A percentile compares a stretch with the other conserved stretches of the same genome.
phyloP scores from a whole-genome alignment of 192 early-diverging fungal species.

The Coemansia sp. region DNA sequence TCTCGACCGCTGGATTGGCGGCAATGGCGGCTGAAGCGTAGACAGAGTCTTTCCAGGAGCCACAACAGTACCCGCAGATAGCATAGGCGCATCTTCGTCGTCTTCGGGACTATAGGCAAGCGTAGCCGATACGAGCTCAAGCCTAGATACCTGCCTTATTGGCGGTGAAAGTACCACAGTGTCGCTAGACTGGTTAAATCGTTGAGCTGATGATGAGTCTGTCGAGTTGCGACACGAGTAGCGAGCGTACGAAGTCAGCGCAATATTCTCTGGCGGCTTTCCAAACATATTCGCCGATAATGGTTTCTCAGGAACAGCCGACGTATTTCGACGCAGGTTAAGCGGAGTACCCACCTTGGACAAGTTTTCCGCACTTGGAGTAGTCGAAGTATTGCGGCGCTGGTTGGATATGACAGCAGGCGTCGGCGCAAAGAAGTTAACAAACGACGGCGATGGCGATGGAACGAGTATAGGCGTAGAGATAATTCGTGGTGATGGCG shows the following conservation, averaged over 20 bases:
- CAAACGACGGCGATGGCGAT: constrained; percentile 40
- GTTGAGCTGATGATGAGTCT: constrained; percentile 19
- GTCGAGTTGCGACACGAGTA: constrained; percentile 32
- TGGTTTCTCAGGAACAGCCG: constrained; percentile 3
- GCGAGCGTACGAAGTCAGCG: constrained; percentile 21
- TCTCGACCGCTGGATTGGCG: background rate
- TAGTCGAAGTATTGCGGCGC: constrained; percentile 9
- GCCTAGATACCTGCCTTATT: constrained; percentile 19
- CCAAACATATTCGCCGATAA: background rate
- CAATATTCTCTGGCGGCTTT: constrained; percentile 25
- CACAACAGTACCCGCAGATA: constrained; percentile 20
- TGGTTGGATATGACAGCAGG: background rate
- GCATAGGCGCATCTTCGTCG: constrained; percentile 17
- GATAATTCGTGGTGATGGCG: constrained; percentile 13
- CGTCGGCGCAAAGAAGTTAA: constrained; percentile 20
- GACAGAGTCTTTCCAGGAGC: constrained; percentile 15
- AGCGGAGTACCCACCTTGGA: background rate
- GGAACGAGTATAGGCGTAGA: constrained; percentile 31
- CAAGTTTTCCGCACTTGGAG: background rate
- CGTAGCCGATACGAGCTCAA: constrained; percentile 47
- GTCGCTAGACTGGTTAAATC: constrained; percentile 11
- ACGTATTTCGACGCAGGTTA: constrained; percentile 2
- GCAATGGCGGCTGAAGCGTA: constrained; percentile 3
- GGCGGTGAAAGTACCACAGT: constrained; percentile 6
- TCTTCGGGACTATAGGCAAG: constrained; percentile 19